These are phyloP conservation scores for Mycena epipterygia DNA, from an alignment of 768 basidiomycete genomes.

Conservation along the genomic window DNA sequence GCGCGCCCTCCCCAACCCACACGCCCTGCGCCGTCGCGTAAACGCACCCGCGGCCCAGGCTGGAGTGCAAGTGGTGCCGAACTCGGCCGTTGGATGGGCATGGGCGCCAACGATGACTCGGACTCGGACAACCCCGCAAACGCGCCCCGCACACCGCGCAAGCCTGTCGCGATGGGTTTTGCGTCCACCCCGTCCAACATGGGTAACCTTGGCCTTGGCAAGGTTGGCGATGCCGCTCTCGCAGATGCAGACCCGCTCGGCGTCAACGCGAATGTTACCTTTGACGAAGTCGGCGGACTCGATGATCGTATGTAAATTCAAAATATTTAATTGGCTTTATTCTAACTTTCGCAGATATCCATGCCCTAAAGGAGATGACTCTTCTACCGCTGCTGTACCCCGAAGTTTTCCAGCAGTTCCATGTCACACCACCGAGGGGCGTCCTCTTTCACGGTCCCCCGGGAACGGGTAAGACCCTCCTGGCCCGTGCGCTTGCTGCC, in stretches of 20 bases:
- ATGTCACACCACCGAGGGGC: conserved; percentile 94
- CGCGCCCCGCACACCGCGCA: conserved; percentile 68
- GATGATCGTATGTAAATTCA: conserved; percentile 81
- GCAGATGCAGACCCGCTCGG: conserved; percentile 97
- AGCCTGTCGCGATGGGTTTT: conserved; percentile 69
- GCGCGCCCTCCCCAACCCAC: conserved; percentile 55
- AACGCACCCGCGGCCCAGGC: conserved; percentile 65
- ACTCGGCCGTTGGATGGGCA: conserved; percentile 83
- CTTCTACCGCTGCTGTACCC: conserved; percentile 96
- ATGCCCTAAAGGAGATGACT: conserved; percentile 98
- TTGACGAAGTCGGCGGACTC: conserved; percentile 96
- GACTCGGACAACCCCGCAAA: conserved; percentile 71
- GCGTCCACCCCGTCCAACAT: conserved; percentile 85
- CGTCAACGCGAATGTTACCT: conserved; percentile 93
- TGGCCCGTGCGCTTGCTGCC: conserved; percentile 94
- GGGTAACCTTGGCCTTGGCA: conserved; percentile 88
- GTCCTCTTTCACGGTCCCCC: conserved; percentile 99
- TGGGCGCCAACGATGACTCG: conserved; percentile 77
- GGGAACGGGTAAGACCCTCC: conserved; percentile 95
- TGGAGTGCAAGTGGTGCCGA: conserved; percentile 88
- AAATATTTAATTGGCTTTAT: conserved; percentile 1
- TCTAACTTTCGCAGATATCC: conserved; percentile 77
- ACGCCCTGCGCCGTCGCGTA: conserved; percentile 29
- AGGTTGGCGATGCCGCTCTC: conserved; percentile 85
- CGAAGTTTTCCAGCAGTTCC: conserved; percentile 95